These are phyloP conservation scores for Colletotrichum echinochloae DNA, from an alignment of 2,329 filamentous ascomycete species.

Conservation along the genomic window DNA sequence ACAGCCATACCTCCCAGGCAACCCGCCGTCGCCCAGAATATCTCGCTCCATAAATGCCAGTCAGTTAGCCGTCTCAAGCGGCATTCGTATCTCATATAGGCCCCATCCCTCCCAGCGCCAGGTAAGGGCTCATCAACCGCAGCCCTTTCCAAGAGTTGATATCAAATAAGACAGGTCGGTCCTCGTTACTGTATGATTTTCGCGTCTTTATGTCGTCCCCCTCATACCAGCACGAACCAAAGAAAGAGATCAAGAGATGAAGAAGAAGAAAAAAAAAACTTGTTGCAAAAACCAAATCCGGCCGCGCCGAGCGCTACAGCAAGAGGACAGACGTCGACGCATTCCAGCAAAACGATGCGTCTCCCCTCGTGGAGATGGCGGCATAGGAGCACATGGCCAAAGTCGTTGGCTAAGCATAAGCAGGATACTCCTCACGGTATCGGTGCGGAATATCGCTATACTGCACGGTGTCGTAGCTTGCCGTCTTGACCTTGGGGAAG, in stretches of 20 bases:
- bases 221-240: conserved; percentile 39
- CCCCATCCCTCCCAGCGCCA: conserved; percentile 27
- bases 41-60: conserved; percentile 40
- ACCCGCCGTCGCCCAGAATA: conserved; percentile 27
- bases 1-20: not conserved
- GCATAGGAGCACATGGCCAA: not conserved
- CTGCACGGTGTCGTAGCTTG: conserved; percentile 49
- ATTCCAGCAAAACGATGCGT: conserved; percentile 28
- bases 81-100: conserved; percentile 25
- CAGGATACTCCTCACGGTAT: conserved; percentile 44
- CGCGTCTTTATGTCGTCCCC: conserved; percentile 31
- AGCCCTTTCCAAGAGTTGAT: conserved; percentile 36
- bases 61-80: conserved; percentile 29
- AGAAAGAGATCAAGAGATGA: conserved; percentile 26
- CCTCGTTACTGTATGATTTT: conserved; percentile 40
- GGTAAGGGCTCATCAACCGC: conserved; percentile 25
- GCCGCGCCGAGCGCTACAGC: conserved; percentile 9
- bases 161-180: conserved; percentile 41
- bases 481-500: conserved; percentile 51
- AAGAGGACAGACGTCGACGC: conserved; percentile 15
- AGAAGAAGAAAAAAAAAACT: not conserved
- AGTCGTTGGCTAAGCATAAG: not conserved
- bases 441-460: conserved; percentile 47
- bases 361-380: conserved; percentile 18
- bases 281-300: not conserved